Base-by-base conservation (phyloP, 2,329 filamentous ascomycete species). In the Alternaria atra region DNA sequence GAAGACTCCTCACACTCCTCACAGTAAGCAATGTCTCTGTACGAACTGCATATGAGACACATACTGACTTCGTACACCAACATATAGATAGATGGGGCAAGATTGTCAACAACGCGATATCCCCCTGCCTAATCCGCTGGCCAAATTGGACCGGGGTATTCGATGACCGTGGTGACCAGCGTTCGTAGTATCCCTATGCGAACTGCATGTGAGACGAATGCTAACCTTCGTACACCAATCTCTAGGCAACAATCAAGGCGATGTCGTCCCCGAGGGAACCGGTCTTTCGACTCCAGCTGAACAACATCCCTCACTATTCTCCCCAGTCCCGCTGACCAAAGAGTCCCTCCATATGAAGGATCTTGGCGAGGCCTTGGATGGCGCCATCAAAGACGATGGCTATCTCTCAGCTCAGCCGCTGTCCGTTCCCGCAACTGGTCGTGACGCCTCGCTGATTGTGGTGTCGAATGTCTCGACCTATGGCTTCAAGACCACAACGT, bases 111-210 rank as follows among this genome's bases (percentile, higher is more conserved):
- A 68, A 70, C 29, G 63, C 64, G 1, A 37, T 44, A 2, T 64
- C 67, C 2, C 71, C 67, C 43, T 73, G 69, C 35, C 32, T 67
- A 4, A 67, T 76, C 25, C 57, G 65, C 32, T 76, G 65, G 65
- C 73, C 73, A 1, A 69, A 65, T 23, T 74, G 71, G 69, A 63
- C 58, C 0, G 71, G 71, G 2, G 65, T 71, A 4, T 74, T 73
- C 25, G 69, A 74, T 42, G 54, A 61, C 10, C 55, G 64, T 13
- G 72, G 69, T 5, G 57, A 66, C 9, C 64, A 72, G 55, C 64
- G 65, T 40, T 40, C 20, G 37, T 40, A 17, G 23, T 40, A 6
- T 13, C 17, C 3, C 37, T 40, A 15, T 20, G 12, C 37, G 17
- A 23, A 13, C 17, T 20, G 17, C 37, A 23, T 23, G 8, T 23